Conservation (phyloP, 495 filamentous ascomycete species). For the Penicillium crystallinum region DNA sequence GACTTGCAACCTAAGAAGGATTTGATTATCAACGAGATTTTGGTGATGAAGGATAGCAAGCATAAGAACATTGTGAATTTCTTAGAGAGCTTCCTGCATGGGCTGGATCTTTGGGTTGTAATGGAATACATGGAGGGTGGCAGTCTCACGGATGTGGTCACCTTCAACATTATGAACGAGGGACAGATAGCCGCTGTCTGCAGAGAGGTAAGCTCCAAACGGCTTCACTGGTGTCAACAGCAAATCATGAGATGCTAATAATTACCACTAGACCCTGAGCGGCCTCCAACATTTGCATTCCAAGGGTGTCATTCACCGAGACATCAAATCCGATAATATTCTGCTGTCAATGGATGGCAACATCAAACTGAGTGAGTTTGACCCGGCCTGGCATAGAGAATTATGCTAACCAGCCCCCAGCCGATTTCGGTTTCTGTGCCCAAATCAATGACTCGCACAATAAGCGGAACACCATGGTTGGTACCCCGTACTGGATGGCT, state of each 20-base stretch:
- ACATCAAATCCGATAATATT: constrained; percentile 99
- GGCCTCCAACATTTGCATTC: constrained; percentile 95
- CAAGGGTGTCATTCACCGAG: constrained; percentile 94
- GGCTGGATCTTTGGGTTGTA: constrained; percentile 92
- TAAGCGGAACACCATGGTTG: constrained; percentile 98
- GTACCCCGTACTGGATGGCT: constrained; percentile 99
- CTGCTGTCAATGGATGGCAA: constrained; percentile 90
- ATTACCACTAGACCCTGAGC: constrained; percentile 59
- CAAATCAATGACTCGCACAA: constrained; percentile 96
- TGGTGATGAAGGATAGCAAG: constrained; percentile 98
- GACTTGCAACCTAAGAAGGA: constrained; percentile 99
- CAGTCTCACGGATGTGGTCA: constrained; percentile 95
- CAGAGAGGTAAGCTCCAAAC: constrained; percentile 58
- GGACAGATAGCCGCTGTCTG: constrained; percentile 95
- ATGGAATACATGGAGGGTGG: constrained; percentile 99
- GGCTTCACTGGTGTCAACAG: not conserved
- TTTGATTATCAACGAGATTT: constrained; percentile 95
- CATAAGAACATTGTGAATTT: constrained; percentile 99
- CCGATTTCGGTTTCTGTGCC: constrained; percentile 98
- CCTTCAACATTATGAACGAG: constrained; percentile 98
- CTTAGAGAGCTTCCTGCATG: constrained; percentile 88
- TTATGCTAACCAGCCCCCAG: constrained; percentile 46
- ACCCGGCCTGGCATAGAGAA: not conserved
- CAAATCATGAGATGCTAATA: constrained; percentile 2
- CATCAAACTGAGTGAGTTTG: constrained; percentile 88